A percentile compares a stretch with the other conserved stretches of the same genome.
phyloP scores from a whole-genome alignment of 2,329 filamentous ascomycete species.

The Aureobasidium vineae region DNA sequence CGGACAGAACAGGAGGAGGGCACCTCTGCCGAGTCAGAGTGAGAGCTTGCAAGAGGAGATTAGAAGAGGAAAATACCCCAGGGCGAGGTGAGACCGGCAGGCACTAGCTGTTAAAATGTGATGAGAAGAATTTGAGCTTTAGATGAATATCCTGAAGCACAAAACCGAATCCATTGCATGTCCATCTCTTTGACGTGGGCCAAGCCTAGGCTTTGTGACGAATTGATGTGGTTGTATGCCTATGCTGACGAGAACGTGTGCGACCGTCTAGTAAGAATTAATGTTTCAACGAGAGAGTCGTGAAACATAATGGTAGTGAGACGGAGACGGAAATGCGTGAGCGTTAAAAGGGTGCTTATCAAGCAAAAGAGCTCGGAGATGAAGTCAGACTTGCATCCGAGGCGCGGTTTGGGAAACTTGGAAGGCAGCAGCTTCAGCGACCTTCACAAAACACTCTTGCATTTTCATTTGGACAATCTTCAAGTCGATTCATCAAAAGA shows the following conservation, averaged over 20 bases:
- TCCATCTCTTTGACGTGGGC: neutral
- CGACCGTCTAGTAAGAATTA: neutral
- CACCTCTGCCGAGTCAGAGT: constrained; percentile 76
- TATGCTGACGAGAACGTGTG: neutral
- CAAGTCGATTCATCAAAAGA: neutral
- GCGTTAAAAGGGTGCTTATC: neutral
- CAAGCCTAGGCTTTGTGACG: neutral
- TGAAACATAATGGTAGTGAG: neutral
- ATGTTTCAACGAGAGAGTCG: neutral
- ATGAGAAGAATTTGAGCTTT: neutral
- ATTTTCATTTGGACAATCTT: neutral
- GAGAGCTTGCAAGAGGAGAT: constrained; percentile 79
- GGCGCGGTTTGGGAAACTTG: neutral
- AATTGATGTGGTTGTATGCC: neutral
- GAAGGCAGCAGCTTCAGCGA: neutral
- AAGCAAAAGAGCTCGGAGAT: constrained; percentile 15
- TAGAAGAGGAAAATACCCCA: constrained; percentile 54
- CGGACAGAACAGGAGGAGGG: constrained; percentile 54
- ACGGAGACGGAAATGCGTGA: neutral
- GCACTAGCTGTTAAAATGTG: neutral
- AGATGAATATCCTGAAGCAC: neutral
- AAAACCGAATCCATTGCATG: neutral
- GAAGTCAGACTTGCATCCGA: neutral
- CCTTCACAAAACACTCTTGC: neutral
- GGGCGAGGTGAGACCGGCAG: constrained; percentile 29